Evolutionary conservation across 148 eudicot species (phyloP).

Genomic region (Vaccinium myrtillus): DNA sequence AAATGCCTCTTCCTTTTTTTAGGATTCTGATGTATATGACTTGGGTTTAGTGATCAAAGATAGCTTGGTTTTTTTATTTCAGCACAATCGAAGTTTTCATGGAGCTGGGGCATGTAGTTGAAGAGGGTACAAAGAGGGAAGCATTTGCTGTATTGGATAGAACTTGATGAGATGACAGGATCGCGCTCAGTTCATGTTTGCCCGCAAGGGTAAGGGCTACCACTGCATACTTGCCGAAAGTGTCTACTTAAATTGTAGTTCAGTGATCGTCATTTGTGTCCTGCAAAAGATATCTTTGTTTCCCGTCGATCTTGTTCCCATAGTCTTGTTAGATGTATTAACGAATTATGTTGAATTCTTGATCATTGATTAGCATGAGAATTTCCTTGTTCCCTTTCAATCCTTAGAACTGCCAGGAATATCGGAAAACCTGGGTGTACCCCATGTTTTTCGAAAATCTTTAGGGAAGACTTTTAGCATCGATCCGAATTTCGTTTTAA

Average conservation of each 20-base stretch:
- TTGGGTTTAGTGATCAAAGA: background rate
- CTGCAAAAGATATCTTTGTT: background rate
- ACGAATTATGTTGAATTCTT: background rate
- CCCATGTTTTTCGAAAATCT: too few relatives aligned
- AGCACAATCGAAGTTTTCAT: background rate
- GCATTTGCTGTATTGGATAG: background rate
- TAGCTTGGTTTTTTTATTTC: background rate
- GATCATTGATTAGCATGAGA: background rate
- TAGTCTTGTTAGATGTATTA: background rate
- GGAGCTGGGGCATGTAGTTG: background rate
- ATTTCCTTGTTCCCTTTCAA: background rate
- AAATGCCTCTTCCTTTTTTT: background rate
- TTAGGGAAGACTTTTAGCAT: too few relatives aligned
- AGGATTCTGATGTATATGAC: background rate
- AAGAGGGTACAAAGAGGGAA: background rate
- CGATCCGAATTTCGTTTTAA: too few relatives aligned
- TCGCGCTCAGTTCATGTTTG: background rate
- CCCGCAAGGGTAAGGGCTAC: background rate
- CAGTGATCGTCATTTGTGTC: background rate
- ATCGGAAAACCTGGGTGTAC: too few relatives aligned
- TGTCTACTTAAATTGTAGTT: background rate
- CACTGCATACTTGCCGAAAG: background rate
- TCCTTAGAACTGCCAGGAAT: background rate
- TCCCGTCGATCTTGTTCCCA: background rate
- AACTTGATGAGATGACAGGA: background rate